Percentiles rank a stretch among this genome's conserved stretches.
phyloP scores from a whole-genome alignment of 371 early-diverging fungal genomes.

The Mucor irregularis region DNA sequence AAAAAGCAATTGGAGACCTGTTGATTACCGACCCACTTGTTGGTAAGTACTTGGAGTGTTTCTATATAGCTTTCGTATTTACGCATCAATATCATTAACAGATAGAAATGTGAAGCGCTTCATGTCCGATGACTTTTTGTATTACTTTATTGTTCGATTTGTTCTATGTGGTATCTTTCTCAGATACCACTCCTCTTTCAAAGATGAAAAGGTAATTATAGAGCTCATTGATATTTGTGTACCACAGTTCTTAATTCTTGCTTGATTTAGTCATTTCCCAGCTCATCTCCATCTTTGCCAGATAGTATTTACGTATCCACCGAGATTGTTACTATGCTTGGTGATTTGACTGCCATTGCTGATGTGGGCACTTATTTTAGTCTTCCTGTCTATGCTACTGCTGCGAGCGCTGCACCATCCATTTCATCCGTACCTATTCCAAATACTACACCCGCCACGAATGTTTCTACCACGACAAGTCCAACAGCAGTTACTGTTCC shows the following conservation, averaged over 20 bases:
- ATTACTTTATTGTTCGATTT: conserved; percentile 84
- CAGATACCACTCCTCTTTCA: conserved; percentile 58
- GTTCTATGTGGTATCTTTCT: conserved; percentile 75
- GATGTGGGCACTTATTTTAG: conserved; percentile 50
- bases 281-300: conserved; percentile 37
- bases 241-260: neutral
- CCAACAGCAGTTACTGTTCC: neutral
- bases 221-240: neutral
- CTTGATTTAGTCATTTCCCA: conserved; percentile 26
- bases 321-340: conserved; percentile 42
- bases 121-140: conserved; percentile 86
- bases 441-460: neutral
- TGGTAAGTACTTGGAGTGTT: conserved; percentile 37
- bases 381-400: conserved; percentile 31
- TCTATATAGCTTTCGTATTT: neutral
- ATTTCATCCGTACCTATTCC: neutral
- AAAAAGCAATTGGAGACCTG: conserved; percentile 54
- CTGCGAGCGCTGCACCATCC: neutral
- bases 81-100: conserved; percentile 7
- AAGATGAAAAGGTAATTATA: conserved; percentile 59
- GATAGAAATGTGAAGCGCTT: conserved; percentile 70
- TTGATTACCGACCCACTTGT: conserved; percentile 44
- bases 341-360: conserved; percentile 39
- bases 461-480: neutral
- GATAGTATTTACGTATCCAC: conserved; percentile 35